Evolutionary conservation across 306 rosid species (phyloP), one percentile per base, ranked within the genome.

Genomic region (Quercus ilex): DNA sequence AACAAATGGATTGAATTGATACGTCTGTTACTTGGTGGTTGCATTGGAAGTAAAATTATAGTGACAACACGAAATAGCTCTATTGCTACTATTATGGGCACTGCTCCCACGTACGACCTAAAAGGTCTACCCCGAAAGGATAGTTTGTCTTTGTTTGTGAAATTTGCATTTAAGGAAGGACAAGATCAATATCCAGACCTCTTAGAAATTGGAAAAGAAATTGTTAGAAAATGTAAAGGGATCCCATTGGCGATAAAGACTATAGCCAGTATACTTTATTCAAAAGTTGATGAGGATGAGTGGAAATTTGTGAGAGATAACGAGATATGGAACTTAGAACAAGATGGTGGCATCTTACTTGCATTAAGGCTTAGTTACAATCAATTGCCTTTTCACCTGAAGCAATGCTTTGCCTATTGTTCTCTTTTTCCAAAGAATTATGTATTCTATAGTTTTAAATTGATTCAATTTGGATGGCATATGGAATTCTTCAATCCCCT

Each of bases 401-500:
- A 74, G 15, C 73, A 46, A 28, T 78, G 86, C 30, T 79, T 83
- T 56, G 78, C 78, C 19, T 79, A 19, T 20, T 83, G 11, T 73
- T 52, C 64, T 5, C 25, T 73, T 17, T 73, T 11, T 3, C 76
- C 76, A 33, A 73, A 53, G 25, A 74, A 55, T 23, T 9, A 23
- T 17, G 12, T 0, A 5, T 75, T 35, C 52, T 1, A 0, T 1
- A 52, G 73, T 4, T 15, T 5, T 7, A 28, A 74, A 0, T 41
- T 82, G 75, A 58, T 75, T 30, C 26, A 1, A 3, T 17, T 8
- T 83, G 87, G 87, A 75, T 79, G 83, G 78, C 87, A 72, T 53
- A 58, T 3, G 87, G 73, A 28, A 62, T 79, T 38, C 75, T 71
- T 56, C 73, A 28, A 20, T 55, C 76, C 43, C 52, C 78, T 0